Percentiles rank a stretch among this genome's conserved stretches.
phyloP scores from a whole-genome alignment of 331 rosid species.

The Quercus phellos region DNA sequence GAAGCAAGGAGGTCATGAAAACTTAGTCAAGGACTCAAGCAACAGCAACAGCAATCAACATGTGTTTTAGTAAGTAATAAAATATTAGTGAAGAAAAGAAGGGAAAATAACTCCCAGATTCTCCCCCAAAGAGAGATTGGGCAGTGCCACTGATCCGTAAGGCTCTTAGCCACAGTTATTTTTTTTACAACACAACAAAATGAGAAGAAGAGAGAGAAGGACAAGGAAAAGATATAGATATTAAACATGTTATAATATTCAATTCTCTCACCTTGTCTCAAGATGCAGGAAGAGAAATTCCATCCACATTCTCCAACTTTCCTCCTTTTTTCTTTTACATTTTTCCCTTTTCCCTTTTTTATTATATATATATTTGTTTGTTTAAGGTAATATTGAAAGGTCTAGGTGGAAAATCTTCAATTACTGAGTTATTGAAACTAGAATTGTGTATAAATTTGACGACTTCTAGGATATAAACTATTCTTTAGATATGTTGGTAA shows the following conservation, averaged over 20 bases:
- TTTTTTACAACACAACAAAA: neutral
- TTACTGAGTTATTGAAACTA: neutral
- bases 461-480: neutral
- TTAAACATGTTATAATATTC: neutral
- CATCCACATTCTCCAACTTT: neutral
- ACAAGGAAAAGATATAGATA: neutral
- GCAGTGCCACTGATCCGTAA: no score
- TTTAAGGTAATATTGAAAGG: neutral
- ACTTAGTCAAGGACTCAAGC: neutral
- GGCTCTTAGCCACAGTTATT: neutral
- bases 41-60: neutral
- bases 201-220: no score
- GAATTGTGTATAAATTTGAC: neutral
- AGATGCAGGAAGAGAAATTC: neutral
- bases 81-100: neutral
- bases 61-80: neutral
- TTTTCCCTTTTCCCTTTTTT: no score
- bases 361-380: no score
- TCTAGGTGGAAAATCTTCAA: neutral
- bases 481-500: neutral
- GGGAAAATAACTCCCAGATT: neutral
- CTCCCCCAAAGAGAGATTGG: no score
- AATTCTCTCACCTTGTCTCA: neutral
- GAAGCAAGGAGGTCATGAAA: neutral
- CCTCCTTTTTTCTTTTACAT: neutral